Conservation (phyloP, 129 eudicot genomes). For the carrot (Daucus carota) region DNA sequence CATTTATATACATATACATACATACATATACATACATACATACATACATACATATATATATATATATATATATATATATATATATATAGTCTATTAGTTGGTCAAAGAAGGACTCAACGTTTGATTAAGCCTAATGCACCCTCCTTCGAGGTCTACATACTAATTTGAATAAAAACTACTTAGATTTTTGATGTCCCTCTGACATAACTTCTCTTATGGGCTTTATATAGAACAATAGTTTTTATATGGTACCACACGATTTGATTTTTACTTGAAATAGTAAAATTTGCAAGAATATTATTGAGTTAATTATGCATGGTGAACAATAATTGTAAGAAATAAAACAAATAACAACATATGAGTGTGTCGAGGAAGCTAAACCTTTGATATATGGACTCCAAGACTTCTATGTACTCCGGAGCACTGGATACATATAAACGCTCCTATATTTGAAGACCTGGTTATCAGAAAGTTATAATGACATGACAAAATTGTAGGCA, state of each 20-base stretch:
- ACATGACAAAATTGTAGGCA: background rate
- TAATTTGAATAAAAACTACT: no score
- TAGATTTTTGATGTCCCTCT: background rate
- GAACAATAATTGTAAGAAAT: background rate
- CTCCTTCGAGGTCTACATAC: background rate
- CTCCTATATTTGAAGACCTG: conserved; percentile 43
- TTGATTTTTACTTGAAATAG: no score
- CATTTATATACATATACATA: no score
- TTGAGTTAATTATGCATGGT: background rate
- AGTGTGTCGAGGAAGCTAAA: background rate
- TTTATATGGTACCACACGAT: background rate
- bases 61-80: no score
- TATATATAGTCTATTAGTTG: background rate
- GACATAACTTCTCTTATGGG: background rate
- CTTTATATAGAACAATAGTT: background rate
- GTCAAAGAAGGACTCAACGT: background rate
- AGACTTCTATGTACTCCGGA: conserved; percentile 69
- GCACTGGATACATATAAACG: conserved; percentile 54
- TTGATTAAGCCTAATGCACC: background rate
- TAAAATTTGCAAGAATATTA: no score
- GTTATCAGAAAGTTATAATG: background rate
- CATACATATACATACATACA: no score
- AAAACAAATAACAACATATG: background rate
- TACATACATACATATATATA: no score
- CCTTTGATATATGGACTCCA: conserved; percentile 58